Percentiles rank a stretch among this genome's conserved stretches.
Conservation (phyloP, 2,329 filamentous ascomycete species). For the Beauveria brongniartii region DNA sequence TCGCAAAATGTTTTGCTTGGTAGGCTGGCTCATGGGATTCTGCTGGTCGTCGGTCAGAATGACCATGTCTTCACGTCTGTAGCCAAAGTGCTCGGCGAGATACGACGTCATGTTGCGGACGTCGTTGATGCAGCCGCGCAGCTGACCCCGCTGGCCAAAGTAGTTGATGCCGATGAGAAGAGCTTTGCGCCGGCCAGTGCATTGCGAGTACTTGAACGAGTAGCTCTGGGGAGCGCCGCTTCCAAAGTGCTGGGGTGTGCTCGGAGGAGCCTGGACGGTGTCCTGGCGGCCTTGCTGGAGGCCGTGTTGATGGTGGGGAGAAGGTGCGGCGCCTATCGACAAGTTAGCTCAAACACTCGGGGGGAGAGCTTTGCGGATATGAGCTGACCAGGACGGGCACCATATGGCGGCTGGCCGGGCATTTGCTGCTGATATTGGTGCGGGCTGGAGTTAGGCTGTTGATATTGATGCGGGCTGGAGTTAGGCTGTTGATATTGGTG, state of each 20-base stretch:
- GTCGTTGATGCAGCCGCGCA: constrained; percentile 93
- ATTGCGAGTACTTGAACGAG: constrained; percentile 84
- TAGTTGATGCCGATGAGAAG: constrained; percentile 94
- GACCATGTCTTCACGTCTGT: constrained; percentile 95
- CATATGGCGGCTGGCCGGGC: constrained; percentile 29
- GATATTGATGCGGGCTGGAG: constrained; percentile 27
- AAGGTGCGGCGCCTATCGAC: not conserved
- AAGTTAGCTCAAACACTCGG: not conserved
- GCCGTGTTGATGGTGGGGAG: constrained; percentile 1
- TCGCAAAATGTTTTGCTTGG: constrained; percentile 87
- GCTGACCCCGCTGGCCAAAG: constrained; percentile 82
- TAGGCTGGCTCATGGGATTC: constrained; percentile 94
- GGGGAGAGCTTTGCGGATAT: not conserved
- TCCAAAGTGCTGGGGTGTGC: constrained; percentile 64
- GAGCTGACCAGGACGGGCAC: constrained; percentile 38
- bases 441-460: constrained; percentile 10
- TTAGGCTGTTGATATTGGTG: constrained; percentile 24
- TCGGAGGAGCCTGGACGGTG: constrained; percentile 59
- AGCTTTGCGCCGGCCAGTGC: constrained; percentile 81
- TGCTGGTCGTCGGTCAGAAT: constrained; percentile 94
- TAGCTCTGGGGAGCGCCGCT: constrained; percentile 73
- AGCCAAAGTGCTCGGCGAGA: constrained; percentile 80
- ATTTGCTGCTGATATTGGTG: constrained; percentile 25
- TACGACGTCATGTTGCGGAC: constrained; percentile 96
- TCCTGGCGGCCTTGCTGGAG: constrained; percentile 27